These are phyloP conservation scores for Volvox carteri DNA, from an alignment of 163 green algal species.

Conservation along the genomic window DNA sequence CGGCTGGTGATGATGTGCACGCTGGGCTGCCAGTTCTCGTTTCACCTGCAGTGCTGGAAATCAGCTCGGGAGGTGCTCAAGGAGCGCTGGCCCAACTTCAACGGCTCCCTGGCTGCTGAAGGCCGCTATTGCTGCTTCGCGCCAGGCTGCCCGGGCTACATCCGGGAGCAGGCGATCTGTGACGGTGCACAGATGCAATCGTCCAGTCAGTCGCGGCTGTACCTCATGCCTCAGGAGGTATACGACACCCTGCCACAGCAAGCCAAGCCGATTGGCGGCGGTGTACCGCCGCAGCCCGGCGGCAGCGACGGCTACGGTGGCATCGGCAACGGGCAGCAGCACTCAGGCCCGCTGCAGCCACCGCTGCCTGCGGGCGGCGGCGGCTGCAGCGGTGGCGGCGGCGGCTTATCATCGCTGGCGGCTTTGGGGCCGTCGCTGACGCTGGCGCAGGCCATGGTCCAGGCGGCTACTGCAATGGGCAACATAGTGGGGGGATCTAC, in stretches of 20 bases:
- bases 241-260: conserved; percentile 41
- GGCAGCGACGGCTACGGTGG: neutral
- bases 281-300: conserved; percentile 16
- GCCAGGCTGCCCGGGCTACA: conserved; percentile 40
- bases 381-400: neutral
- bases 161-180: conserved; percentile 46
- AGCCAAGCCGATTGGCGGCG: conserved; percentile 48
- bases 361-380: conserved; percentile 13
- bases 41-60: conserved; percentile 56
- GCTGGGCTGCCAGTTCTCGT: conserved; percentile 46
- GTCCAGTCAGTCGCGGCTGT: conserved; percentile 25
- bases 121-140: conserved; percentile 46
- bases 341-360: conserved; percentile 10
- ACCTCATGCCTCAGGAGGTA: conserved; percentile 17
- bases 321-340: neutral
- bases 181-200: conserved; percentile 32
- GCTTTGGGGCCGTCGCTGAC: neutral
- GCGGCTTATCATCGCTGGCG: neutral
- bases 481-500: conserved; percentile 7
- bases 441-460: conserved; percentile 52
- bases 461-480: conserved; percentile 38
- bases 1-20: conserved; percentile 53
- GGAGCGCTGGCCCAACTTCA: conserved; percentile 35
- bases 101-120: conserved; percentile 5
- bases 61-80: conserved; percentile 33